Percentiles rank a stretch among this genome's conserved stretches.
Evolutionary conservation across 345 rosid species (phyloP).

Genomic region (Ceriops decandra): DNA sequence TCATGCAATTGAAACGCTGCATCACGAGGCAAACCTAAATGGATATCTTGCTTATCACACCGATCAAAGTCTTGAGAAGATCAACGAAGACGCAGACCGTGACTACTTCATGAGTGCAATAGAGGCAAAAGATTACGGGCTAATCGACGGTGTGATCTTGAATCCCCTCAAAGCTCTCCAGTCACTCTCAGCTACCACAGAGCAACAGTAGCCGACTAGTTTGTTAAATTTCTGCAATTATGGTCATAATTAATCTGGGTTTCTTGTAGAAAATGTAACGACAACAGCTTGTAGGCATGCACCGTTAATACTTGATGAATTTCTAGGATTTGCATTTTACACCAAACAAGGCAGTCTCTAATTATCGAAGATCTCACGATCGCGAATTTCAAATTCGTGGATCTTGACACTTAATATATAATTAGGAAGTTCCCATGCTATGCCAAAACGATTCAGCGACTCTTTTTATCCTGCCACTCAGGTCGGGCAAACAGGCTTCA

Average conservation of each 20-base stretch:
- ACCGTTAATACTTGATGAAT: too few species aligned
- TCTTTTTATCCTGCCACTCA: too few species aligned
- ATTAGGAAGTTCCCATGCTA: too few species aligned
- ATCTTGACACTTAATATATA: too few species aligned
- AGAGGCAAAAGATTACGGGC: slow-evolving; percentile 89
- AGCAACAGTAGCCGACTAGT: slow-evolving; percentile 25
- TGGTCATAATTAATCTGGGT: slow-evolving; percentile 6
- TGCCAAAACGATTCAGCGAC: too few species aligned
- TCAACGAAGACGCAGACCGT: slow-evolving; percentile 81
- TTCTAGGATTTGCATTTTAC: too few species aligned
- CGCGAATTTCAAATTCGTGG: too few species aligned
- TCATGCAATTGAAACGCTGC: slow-evolving; percentile 92
- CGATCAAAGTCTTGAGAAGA: slow-evolving; percentile 78
- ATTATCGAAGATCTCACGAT: too few species aligned
- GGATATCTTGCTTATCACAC: slow-evolving; percentile 89
- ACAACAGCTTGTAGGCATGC: too few species aligned
- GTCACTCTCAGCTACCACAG: slow-evolving; percentile 55
- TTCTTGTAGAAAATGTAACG: neutral
- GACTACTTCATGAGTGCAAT: slow-evolving; percentile 97
- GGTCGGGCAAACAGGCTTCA: too few species aligned
- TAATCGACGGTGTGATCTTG: slow-evolving; percentile 77
- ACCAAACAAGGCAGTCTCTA: too few species aligned
- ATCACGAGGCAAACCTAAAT: slow-evolving; percentile 85
- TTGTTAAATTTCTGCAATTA: slow-evolving; percentile 12
- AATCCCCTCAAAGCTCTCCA: slow-evolving; percentile 86